phyloP scores from a whole-genome alignment of 2,329 filamentous ascomycete genomes.

The Tolypocladium tundrense region DNA sequence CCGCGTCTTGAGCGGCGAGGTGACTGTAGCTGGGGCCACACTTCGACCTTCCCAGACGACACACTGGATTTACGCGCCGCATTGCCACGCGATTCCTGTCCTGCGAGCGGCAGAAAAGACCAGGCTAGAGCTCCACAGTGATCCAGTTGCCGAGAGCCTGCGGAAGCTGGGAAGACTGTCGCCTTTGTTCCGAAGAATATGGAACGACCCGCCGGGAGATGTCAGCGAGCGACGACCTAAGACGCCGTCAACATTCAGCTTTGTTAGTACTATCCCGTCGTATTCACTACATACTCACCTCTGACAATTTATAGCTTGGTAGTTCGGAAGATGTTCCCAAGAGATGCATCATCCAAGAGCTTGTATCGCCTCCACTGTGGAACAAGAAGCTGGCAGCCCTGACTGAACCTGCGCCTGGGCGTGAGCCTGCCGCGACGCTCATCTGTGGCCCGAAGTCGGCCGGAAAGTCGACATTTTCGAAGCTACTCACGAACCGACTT shows the following conservation, averaged over 20 bases:
- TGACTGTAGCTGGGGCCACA: conserved; percentile 56
- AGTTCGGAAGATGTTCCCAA: conserved; percentile 42
- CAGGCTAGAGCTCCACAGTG: conserved; percentile 44
- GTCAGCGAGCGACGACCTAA: conserved; percentile 9
- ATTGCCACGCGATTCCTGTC: conserved; percentile 60
- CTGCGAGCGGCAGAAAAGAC: conserved; percentile 43
- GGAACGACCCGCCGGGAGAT: conserved; percentile 37
- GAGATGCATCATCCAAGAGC: conserved; percentile 38
- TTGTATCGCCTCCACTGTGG: conserved; percentile 49
- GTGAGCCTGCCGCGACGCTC: conserved; percentile 34
- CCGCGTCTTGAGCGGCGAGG: conserved; percentile 47
- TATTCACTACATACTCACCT: too few relatives aligned
- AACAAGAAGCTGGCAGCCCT: conserved; percentile 46
- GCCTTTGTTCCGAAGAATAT: conserved; percentile 56
- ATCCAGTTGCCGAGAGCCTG: conserved; percentile 37
- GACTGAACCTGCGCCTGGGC: conserved; percentile 18
- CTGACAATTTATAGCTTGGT: conserved; percentile 34
- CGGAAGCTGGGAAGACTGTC: conserved; percentile 48
- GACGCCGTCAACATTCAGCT: conserved; percentile 31
- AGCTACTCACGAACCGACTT: conserved; percentile 55
- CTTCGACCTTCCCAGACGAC: conserved; percentile 36
- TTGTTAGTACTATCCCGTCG: conserved; percentile 27
- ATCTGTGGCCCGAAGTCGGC: conserved; percentile 62
- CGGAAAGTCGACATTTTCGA: conserved; percentile 67
- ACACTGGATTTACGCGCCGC: conserved; percentile 54